phyloP scores from a whole-genome alignment of 2,329 filamentous ascomycete species.

The Penicillium sp. region DNA sequence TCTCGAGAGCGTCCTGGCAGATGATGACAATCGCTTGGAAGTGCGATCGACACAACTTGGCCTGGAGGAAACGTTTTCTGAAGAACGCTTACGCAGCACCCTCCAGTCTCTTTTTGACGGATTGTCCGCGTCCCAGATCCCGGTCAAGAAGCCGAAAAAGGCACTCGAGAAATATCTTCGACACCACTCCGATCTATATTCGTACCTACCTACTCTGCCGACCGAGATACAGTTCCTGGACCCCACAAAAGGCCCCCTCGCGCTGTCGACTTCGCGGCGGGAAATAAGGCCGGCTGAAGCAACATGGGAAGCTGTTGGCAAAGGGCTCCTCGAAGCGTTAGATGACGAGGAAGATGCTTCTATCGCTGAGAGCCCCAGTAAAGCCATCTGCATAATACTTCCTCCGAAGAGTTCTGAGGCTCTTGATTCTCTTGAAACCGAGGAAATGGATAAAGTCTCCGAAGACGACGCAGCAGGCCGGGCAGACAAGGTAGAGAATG shows the following conservation, averaged over 20 bases:
- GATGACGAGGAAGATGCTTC: slow-evolving; percentile 48
- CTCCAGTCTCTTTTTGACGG: slow-evolving; percentile 60
- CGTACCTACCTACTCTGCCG: slow-evolving; percentile 49
- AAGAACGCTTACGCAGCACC: slow-evolving; percentile 57
- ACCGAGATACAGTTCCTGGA: slow-evolving; percentile 37
- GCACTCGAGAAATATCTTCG: slow-evolving; percentile 60
- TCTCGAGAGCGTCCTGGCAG: slow-evolving; percentile 67
- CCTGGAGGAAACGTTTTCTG: slow-evolving; percentile 61
- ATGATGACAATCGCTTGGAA: slow-evolving; percentile 63
- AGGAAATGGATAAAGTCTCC: slow-evolving; percentile 22
- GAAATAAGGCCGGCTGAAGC: slow-evolving; percentile 42
- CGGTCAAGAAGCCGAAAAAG: slow-evolving; percentile 58
- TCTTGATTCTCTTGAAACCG: slow-evolving; percentile 24
- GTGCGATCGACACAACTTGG: slow-evolving; percentile 63
- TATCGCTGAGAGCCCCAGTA: slow-evolving; percentile 41
- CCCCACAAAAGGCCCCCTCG: slow-evolving; percentile 43
- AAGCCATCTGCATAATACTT: slow-evolving; percentile 50
- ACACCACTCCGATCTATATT: slow-evolving; percentile 61
- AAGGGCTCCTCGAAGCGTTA: slow-evolving; percentile 54
- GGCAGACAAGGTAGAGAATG: slow-evolving; percentile 16
- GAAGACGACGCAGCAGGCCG: slow-evolving; percentile 19
- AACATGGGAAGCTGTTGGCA: slow-evolving; percentile 58
- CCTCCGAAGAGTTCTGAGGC: slow-evolving; percentile 41
- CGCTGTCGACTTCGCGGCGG: slow-evolving; percentile 46
- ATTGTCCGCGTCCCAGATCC: slow-evolving; percentile 60